Evolutionary conservation across 2,329 filamentous ascomycete species (phyloP).

Genomic region (Coleophoma cylindrospora): DNA sequence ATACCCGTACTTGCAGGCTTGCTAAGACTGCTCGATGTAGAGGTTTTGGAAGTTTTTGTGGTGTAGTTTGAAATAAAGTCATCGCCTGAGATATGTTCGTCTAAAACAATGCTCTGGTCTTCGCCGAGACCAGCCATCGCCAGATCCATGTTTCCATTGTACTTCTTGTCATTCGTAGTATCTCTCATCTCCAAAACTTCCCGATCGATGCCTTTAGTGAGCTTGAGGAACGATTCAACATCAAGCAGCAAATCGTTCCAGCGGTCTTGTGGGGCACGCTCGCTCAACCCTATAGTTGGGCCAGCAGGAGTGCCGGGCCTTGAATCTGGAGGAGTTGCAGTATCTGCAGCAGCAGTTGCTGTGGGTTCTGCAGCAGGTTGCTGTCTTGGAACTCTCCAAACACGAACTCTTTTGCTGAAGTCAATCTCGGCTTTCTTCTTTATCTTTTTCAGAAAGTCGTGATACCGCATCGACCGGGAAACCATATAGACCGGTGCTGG

Average conservation of each 20-base stretch:
- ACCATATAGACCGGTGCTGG: slow-evolving; percentile 63
- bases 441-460: slow-evolving; percentile 69
- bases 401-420: slow-evolving; percentile 65
- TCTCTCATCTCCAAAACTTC: slow-evolving; percentile 62
- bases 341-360: slow-evolving; percentile 33
- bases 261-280: slow-evolving; percentile 23
- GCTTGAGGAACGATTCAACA: slow-evolving; percentile 54
- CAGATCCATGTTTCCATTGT: slow-evolving; percentile 69
- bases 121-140: slow-evolving; percentile 62
- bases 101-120: slow-evolving; percentile 75
- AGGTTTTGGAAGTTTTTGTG: slow-evolving; percentile 13
- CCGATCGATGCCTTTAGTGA: slow-evolving; percentile 59
- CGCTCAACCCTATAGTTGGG: background rate
- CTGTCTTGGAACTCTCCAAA: slow-evolving; percentile 33
- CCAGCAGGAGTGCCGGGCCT: slow-evolving; percentile 21
- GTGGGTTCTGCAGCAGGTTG: slow-evolving; percentile 19
- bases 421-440: slow-evolving; percentile 68
- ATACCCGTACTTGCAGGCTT: slow-evolving; percentile 11
- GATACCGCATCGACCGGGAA: slow-evolving; percentile 64
- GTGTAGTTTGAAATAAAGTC: slow-evolving; percentile 49
- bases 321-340: slow-evolving; percentile 31
- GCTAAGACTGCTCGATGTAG: slow-evolving; percentile 12
- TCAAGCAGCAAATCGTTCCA: slow-evolving; percentile 41
- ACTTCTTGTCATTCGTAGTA: slow-evolving; percentile 66
- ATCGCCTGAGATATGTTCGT: slow-evolving; percentile 65